Conservation (phyloP, 169 alveolate species). For the Theileria annulata region DNA sequence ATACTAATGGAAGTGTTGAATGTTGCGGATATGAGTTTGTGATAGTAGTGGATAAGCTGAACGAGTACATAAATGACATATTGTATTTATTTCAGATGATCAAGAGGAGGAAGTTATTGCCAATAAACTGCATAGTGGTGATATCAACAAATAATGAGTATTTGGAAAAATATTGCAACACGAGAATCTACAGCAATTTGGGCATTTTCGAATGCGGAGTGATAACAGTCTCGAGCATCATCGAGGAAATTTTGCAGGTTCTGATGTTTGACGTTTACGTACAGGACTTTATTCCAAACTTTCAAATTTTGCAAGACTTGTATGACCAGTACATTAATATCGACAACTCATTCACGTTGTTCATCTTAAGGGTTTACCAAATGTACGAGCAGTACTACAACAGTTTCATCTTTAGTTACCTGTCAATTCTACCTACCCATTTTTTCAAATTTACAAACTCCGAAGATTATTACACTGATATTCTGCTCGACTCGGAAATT, state of each 20-base stretch:
- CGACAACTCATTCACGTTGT: conserved; percentile 32
- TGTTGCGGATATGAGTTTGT: conserved; percentile 15
- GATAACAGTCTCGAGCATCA: conserved; percentile 23
- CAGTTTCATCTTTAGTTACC: conserved; percentile 26
- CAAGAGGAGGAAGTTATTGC: conserved; percentile 16
- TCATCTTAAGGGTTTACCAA: conserved; percentile 37
- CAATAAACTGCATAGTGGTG: conserved; percentile 35
- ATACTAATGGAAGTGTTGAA: not conserved
- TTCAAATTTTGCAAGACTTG: conserved; percentile 15
- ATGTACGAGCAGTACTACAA: conserved; percentile 44
- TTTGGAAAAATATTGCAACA: conserved; percentile 39
- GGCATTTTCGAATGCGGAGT: conserved; percentile 46
- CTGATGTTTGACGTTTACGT: conserved; percentile 38
- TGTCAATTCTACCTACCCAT: conserved; percentile 3
- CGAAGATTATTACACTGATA: not conserved
- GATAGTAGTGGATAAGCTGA: conserved; percentile 34
- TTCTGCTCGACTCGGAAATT: not conserved
- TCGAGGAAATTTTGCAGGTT: conserved; percentile 44
- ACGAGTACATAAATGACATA: conserved; percentile 28
- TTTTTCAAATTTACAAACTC: not conserved
- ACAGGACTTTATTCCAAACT: conserved; percentile 54
- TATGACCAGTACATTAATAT: conserved; percentile 41
- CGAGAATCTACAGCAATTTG: conserved; percentile 21
- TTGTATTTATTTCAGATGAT: conserved; percentile 31
- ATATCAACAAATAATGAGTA: conserved; percentile 38